Conservation (phyloP, 192 early-diverging fungal genomes). For the Backusella mclennaniae region DNA sequence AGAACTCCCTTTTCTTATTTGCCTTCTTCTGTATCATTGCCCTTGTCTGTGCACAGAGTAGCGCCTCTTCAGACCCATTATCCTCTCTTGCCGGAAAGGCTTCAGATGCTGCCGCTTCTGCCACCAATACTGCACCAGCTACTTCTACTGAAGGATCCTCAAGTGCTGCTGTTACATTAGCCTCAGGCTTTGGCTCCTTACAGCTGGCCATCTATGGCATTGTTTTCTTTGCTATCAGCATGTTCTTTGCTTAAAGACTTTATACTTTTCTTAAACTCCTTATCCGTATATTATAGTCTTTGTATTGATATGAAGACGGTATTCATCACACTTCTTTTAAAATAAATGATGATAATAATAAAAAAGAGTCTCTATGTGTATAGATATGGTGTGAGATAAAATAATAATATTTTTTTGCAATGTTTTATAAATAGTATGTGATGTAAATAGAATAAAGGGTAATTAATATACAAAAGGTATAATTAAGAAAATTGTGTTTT, state of each 20-base stretch:
- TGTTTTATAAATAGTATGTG: neutral
- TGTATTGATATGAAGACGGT: neutral
- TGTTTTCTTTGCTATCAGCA: neutral
- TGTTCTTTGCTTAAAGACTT: neutral
- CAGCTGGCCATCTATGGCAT: neutral
- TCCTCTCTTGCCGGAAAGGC: slow-evolving; percentile 4
- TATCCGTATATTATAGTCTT: neutral
- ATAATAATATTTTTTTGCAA: slow-evolving; percentile 5
- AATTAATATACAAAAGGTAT: neutral
- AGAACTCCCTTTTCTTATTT: neutral
- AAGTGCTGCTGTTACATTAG: neutral
- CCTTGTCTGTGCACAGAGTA: neutral
- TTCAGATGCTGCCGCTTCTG: neutral
- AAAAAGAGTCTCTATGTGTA: neutral
- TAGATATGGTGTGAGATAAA: neutral
- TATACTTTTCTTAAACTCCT: neutral
- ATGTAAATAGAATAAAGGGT: neutral
- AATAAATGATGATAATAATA: neutral
- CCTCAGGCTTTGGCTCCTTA: neutral
- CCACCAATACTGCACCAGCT: neutral
- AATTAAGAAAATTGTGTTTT: neutral
- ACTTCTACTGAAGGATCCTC: neutral
- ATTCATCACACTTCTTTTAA: neutral
- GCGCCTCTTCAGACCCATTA: neutral
- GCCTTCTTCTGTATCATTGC: slow-evolving; percentile 9